These are phyloP conservation scores for Pichia phayaonensis DNA, from an alignment of 805 yeast genomes.

Conservation along the genomic window DNA sequence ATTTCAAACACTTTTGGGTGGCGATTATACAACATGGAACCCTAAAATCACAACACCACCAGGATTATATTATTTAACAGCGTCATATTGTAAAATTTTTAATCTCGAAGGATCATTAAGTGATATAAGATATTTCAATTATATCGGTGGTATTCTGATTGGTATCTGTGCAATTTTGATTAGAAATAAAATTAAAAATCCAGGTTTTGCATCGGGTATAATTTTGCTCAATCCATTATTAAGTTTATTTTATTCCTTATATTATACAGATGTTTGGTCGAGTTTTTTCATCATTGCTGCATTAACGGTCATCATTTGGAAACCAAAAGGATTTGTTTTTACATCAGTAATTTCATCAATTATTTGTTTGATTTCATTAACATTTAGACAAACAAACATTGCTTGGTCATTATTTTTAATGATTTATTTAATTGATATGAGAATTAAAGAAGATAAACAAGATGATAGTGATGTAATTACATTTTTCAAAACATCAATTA, in stretches of 20 bases:
- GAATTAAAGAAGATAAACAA: constrained; percentile 31
- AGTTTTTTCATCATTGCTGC: constrained; percentile 57
- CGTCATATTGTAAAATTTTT: constrained; percentile 28
- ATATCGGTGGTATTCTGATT: constrained; percentile 54
- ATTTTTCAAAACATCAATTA: constrained; percentile 27
- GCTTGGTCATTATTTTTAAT: constrained; percentile 70
- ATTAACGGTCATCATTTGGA: constrained; percentile 38
- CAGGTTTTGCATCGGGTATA: constrained; percentile 18
- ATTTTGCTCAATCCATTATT: constrained; percentile 61
- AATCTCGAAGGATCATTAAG: constrained; percentile 28
- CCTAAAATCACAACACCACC: constrained; percentile 95
- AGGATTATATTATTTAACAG: constrained; percentile 60
- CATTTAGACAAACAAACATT: constrained; percentile 87
- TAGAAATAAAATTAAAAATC: constrained; percentile 6
- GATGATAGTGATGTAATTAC: constrained; percentile 18
- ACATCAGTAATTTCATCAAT: constrained; percentile 38
- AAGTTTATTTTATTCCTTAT: constrained; percentile 64
- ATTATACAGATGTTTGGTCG: constrained; percentile 94
- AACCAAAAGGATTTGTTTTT: constrained; percentile 14
- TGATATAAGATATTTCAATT: constrained; percentile 49
- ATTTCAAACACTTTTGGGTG: constrained; percentile 56
- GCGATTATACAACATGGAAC: constrained; percentile 68
- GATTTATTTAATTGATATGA: constrained; percentile 46
- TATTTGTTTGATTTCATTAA: constrained; percentile 54
- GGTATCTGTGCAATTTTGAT: constrained; percentile 15